Percentiles rank a stretch among this genome's conserved stretches.
Conservation (phyloP, 2,329 filamentous ascomycete species). For the Colletotrichum graminicola region DNA sequence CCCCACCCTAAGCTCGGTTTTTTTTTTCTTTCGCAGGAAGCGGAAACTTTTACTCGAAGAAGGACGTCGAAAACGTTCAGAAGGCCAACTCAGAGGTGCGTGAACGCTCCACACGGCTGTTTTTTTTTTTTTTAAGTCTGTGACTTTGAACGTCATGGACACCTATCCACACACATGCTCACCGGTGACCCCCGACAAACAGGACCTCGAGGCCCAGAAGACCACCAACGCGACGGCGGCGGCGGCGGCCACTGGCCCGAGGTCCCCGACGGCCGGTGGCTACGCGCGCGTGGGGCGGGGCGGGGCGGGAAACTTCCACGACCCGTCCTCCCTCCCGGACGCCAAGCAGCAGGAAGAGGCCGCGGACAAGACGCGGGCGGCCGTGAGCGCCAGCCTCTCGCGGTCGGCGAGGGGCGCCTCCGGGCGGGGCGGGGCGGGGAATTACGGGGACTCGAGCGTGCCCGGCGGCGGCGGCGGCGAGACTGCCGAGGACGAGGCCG, state of each 20-base stretch:
- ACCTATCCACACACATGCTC: no score
- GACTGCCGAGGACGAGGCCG: conserved; percentile 47
- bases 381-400: conserved; percentile 49
- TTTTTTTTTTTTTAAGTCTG: neutral
- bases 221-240: conserved; percentile 26
- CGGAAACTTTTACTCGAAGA: conserved; percentile 70
- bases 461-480: conserved; percentile 45
- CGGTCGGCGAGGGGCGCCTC: conserved; percentile 46
- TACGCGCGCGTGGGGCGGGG: conserved; percentile 66
- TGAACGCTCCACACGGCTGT: neutral
- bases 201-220: conserved; percentile 53
- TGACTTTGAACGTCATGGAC: neutral
- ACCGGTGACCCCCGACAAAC: conserved; percentile 15
- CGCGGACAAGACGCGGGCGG: conserved; percentile 51
- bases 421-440: conserved; percentile 71
- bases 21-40: neutral
- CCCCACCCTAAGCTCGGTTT: neutral
- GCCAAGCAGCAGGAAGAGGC: conserved; percentile 52
- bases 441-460: conserved; percentile 55
- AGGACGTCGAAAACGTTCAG: conserved; percentile 61
- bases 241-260: conserved; percentile 44
- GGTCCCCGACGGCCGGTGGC: conserved; percentile 29
- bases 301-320: conserved; percentile 71
- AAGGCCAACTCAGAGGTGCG: conserved; percentile 46
- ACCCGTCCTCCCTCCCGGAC: conserved; percentile 51